These are phyloP conservation scores for Macaranga tanarius DNA, from an alignment of 441 rosid species.

Conservation along the genomic window DNA sequence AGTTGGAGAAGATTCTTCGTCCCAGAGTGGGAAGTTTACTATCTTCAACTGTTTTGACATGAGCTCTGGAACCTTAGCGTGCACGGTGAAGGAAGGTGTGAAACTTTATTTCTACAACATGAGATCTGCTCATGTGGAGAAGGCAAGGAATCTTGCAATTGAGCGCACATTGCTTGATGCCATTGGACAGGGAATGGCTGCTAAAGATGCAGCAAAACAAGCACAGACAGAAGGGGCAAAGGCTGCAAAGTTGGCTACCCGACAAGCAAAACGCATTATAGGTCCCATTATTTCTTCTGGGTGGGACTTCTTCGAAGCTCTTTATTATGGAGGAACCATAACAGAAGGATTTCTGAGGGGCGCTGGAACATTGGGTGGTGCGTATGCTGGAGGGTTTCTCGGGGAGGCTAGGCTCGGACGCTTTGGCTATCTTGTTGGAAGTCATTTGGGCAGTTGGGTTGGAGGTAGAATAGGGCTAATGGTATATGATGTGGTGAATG, in stretches of 20 bases:
- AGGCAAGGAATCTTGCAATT: conserved; percentile 52
- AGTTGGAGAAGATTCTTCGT: conserved; percentile 74
- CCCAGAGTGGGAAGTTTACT: conserved; percentile 88
- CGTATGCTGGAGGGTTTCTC: conserved; percentile 65
- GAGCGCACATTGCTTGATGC: conserved; percentile 68
- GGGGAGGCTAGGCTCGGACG: conserved; percentile 84
- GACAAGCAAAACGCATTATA: conserved; percentile 77
- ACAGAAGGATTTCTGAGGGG: conserved; percentile 88
- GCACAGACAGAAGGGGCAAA: conserved; percentile 76
- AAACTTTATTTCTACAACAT: conserved; percentile 83
- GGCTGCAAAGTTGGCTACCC: conserved; percentile 74
- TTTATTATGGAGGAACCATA: conserved; percentile 81
- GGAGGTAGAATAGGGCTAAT: conserved; percentile 88
- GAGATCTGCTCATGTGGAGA: conserved; percentile 75
- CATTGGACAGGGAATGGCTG: conserved; percentile 50
- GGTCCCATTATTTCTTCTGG: conserved; percentile 90
- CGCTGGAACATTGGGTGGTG: conserved; percentile 71
- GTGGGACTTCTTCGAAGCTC: conserved; percentile 93
- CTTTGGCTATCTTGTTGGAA: conserved; percentile 83
- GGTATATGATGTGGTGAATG: conserved; percentile 78
- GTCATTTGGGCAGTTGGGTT: conserved; percentile 91
- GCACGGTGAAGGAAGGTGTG: conserved; percentile 81
- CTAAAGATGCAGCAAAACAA: conserved; percentile 61
- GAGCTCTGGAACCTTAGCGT: conserved; percentile 78
- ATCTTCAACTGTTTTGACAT: conserved; percentile 83